Evolutionary conservation across 2,329 filamentous ascomycete species (phyloP), one percentile per base, ranked within the genome.

Genomic region (Monosporascus sp.): DNA sequence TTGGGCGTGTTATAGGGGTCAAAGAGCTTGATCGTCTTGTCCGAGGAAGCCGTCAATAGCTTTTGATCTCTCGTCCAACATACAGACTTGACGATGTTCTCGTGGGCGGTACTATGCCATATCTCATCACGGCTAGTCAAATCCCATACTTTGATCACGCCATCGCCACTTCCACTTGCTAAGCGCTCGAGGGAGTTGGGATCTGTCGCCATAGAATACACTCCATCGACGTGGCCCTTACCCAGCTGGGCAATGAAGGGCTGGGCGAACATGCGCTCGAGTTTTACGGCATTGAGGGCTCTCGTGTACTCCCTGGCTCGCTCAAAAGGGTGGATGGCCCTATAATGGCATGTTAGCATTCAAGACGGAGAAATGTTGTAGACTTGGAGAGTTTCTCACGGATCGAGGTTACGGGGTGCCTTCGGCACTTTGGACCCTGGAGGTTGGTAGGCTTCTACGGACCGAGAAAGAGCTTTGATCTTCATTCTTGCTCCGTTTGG

Each of bases 81-180:
- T 68, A 97, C 79, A 16, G 88, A 89, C 76, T 96, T 96, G 62
- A 97, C 90, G 45, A 97, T 87, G 62, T 96, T 96, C 63, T 96
- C 89, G 69, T 99, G 95, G 24, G 91, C 93, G 58, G 88, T 83
- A 1, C 80, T 80, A 60, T 87, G 79, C 83, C 86, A 91, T 43
- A 83, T 78, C 65, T 93, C 87, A n/a, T 86, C 81, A 54, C 83
- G 77, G 51, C 78, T 86, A 8, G 85, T 82, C 61, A 94, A 74
- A 71, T 95, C 87, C 91, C 91, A 96, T 37, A 94, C 88, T 73
- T 99, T 99, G 54, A 99, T 83, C 9, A 97, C 85, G 59, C 94
- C 93, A 70, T 99, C 94, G 58, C 92, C 92, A 61, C 87, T 91
- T 44, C 89, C 91, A 65, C 88, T 93, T 7, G 91, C 90, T 62